Conservation (phyloP, 1,284 basidiomycete species). For the Sporisorium sorghi region DNA sequence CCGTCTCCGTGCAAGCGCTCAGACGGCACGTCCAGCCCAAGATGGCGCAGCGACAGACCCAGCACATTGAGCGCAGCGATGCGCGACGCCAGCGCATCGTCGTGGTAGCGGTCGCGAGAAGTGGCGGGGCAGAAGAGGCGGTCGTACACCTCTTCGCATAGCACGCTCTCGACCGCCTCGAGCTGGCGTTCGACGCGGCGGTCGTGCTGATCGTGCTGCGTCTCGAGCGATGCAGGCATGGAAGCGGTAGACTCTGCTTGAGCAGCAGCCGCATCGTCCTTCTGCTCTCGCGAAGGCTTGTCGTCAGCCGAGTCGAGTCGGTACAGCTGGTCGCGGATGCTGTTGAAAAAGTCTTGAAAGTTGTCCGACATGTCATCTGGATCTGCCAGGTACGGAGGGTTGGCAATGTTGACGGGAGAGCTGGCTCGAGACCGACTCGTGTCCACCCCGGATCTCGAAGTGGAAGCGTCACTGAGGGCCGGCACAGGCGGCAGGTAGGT, state of each 20-base stretch:
- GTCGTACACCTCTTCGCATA: conserved; percentile 81
- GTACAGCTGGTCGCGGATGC: conserved; percentile 71
- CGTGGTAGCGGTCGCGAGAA: conserved; percentile 84
- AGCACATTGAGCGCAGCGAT: conserved; percentile 90
- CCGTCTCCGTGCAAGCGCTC: conserved; percentile 59
- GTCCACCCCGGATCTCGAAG: conserved; percentile 1
- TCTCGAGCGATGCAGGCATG: background rate
- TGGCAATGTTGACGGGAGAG: conserved; percentile 69
- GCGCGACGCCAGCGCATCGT: conserved; percentile 85
- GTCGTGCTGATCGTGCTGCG: conserved; percentile 40
- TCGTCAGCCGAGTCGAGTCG: conserved; percentile 71
- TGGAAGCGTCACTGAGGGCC: conserved; percentile 1
- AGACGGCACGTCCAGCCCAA: conserved; percentile 78
- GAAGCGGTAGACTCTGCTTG: background rate
- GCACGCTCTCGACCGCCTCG: conserved; percentile 78
- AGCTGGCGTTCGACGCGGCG: conserved; percentile 72
- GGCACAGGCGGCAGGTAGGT: conserved; percentile 32
- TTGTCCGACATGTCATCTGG: conserved; percentile 72
- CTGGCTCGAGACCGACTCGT: conserved; percentile 7
- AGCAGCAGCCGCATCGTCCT: background rate
- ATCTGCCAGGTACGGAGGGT: conserved; percentile 34
- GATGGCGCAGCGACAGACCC: conserved; percentile 84
- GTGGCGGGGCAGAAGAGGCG: conserved; percentile 76
- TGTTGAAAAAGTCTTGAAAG: conserved; percentile 81
- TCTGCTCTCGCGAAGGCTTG: conserved; percentile 44